These are phyloP conservation scores for Eucalyptus viminalis DNA, from an alignment of 345 rosid genomes.

Conservation along the genomic window DNA sequence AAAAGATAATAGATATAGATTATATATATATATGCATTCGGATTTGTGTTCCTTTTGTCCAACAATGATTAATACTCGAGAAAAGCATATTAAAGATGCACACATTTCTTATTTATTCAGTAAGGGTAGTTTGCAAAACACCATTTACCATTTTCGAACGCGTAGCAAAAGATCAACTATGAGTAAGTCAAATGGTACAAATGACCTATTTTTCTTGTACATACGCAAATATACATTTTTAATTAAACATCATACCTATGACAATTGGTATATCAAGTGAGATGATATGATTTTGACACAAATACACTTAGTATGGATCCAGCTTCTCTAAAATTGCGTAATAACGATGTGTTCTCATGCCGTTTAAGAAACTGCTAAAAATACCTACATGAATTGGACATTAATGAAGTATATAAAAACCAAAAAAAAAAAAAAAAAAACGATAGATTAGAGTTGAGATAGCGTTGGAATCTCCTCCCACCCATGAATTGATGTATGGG, in stretches of 20 bases:
- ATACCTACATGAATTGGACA: not conserved
- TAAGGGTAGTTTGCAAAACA: not conserved
- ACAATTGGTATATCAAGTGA: not conserved
- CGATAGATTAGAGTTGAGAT: not conserved
- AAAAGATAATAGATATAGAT: not conserved
- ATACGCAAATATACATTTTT: not conserved
- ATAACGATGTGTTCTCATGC: not conserved
- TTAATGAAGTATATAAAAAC: not conserved
- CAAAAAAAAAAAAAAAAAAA: not conserved
- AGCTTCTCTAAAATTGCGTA: not conserved
- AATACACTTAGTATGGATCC: not conserved
- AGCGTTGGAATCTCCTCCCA: not conserved
- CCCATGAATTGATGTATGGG: not conserved
- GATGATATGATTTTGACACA: not conserved
- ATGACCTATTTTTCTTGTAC: not conserved
- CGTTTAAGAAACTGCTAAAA: not conserved
- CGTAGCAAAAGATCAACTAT: not conserved
- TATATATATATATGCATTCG: not conserved
- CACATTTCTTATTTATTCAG: not conserved
- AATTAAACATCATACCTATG: not conserved
- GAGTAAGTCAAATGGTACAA: not conserved
- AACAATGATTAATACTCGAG: not conserved
- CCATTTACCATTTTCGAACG: not conserved
- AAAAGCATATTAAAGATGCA: not conserved
- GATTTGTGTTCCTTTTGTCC: not conserved